Percentiles rank a stretch among this genome's conserved stretches.
These are phyloP conservation scores for Bidens hawaiensis DNA, from an alignment of 140 eudicot species.

Conservation along the genomic window DNA sequence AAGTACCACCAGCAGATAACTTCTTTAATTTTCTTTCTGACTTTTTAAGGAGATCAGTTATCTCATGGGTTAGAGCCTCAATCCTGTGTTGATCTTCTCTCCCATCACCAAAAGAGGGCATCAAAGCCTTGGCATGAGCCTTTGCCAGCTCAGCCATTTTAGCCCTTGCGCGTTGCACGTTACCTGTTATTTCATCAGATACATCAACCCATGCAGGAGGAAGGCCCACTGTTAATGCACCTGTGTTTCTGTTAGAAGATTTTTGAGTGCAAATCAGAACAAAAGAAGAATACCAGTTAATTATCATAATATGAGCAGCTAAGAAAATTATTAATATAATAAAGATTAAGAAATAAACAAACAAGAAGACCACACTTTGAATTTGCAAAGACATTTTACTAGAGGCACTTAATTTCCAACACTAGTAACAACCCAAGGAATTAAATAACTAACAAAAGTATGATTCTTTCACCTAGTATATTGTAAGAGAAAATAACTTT, in stretches of 20 bases:
- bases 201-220: conserved; percentile 98
- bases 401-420: conserved; percentile 8
- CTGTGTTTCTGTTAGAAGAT: conserved; percentile 37
- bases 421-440: background rate
- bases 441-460: conserved; percentile 5
- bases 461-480: background rate
- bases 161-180: conserved; percentile 60
- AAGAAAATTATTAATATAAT: background rate
- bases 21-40: conserved; percentile 69
- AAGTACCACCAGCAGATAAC: conserved; percentile 80
- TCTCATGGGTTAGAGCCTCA: conserved; percentile 82
- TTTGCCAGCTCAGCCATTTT: conserved; percentile 84
- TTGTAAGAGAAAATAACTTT: background rate
- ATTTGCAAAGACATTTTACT: background rate
- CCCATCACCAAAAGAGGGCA: conserved; percentile 94
- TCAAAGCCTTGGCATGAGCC: conserved; percentile 91
- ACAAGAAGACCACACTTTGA: background rate
- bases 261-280: background rate
- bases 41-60: conserved; percentile 63
- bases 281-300: background rate
- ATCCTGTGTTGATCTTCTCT: conserved; percentile 82
- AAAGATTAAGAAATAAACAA: background rate
- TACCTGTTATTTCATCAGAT: conserved; percentile 77
- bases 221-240: conserved; percentile 72
- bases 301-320: background rate